These are phyloP conservation scores for Phytophthora aleatoria DNA, from an alignment of 352 stramenopile genomes.

Conservation along the genomic window DNA sequence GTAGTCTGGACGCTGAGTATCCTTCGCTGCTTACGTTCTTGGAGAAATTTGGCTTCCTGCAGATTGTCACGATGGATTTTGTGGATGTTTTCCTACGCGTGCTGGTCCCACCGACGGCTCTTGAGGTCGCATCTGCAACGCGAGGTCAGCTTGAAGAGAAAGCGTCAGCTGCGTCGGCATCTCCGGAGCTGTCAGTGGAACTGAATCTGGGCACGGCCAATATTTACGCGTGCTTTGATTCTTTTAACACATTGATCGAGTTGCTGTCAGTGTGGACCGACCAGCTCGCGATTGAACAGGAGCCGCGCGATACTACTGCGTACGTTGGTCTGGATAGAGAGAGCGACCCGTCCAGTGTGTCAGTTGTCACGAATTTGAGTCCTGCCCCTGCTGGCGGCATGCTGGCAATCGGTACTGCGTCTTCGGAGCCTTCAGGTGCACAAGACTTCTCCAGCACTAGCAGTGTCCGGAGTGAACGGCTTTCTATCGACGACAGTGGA, in stretches of 20 bases:
- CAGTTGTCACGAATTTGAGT: slow-evolving; percentile 77
- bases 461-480: slow-evolving; percentile 35
- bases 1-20: slow-evolving; percentile 45
- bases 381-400: slow-evolving; percentile 31
- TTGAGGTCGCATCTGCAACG: slow-evolving; percentile 20
- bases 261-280: slow-evolving; percentile 73
- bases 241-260: slow-evolving; percentile 86
- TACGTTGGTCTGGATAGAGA: slow-evolving; percentile 79
- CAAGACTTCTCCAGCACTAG: slow-evolving; percentile 30
- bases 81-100: slow-evolving; percentile 84
- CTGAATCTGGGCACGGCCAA: slow-evolving; percentile 84
- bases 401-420: slow-evolving; percentile 28
- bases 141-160: slow-evolving; percentile 40
- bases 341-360: slow-evolving; percentile 61
- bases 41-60: slow-evolving; percentile 82
- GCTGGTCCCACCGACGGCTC: slow-evolving; percentile 49
- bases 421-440: slow-evolving; percentile 19
- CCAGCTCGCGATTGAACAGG: slow-evolving; percentile 65
- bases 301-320: slow-evolving; percentile 71
- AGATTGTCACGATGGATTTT: slow-evolving; percentile 87
- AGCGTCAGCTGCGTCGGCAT: slow-evolving; percentile 34
- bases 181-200: slow-evolving; percentile 81
- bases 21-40: slow-evolving; percentile 80
- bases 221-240: slow-evolving; percentile 91
- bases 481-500: slow-evolving; percentile 23